Base-by-base conservation (phyloP, 2,329 filamentous ascomycete species). In the Furcasterigmium sp. region DNA sequence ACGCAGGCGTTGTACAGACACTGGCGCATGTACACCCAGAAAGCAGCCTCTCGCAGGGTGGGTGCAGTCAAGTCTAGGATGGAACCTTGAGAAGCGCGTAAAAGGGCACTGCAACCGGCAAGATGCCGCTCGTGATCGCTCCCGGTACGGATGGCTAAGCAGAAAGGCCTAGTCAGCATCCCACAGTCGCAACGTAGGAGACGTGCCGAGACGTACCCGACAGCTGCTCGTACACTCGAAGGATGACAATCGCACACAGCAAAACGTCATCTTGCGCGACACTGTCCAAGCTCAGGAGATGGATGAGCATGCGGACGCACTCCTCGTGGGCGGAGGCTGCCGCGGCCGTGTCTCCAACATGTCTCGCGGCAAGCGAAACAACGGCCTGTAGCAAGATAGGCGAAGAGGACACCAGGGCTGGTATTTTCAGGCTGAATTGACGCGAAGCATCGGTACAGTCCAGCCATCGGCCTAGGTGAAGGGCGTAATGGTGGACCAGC, bases 391-490 rank as follows among this genome's bases (percentile, higher is more conserved):
- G 43, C 40, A 45, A 39, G 36, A 45, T 45, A 9, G 43, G 39
- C n/a, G 43, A 45, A 19, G 19, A 37, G 25, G 36, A 35, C 23
- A 35, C 38, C 15, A 51, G 46, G 6, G 37, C 29, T 7, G 48
- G 40, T 11, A 46, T 41, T 26, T 48, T 50, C 2, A 50, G 41
- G 10, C 29, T 45, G 15, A 51, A 51, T 20, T 50, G 47, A 14
- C 43, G 49, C 28, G 48, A 48, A 19, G 49, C 47, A 38, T 51
- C 49, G 5, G 49, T 51, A 23, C 49, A 51, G 37, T 51, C 49
- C 14, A 51, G 41, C 49, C 49, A 51, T 5, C 46, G 41, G 32
- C 45, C 46, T 18, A 51, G 35, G 25, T 50, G 42, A 8, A 35
- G 44, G 19, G 48, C 46, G 19, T 35, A 35, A 17, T 35, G 32